Conservation (phyloP, 179 eudicot species). For the Gypsophila paniculata region DNA sequence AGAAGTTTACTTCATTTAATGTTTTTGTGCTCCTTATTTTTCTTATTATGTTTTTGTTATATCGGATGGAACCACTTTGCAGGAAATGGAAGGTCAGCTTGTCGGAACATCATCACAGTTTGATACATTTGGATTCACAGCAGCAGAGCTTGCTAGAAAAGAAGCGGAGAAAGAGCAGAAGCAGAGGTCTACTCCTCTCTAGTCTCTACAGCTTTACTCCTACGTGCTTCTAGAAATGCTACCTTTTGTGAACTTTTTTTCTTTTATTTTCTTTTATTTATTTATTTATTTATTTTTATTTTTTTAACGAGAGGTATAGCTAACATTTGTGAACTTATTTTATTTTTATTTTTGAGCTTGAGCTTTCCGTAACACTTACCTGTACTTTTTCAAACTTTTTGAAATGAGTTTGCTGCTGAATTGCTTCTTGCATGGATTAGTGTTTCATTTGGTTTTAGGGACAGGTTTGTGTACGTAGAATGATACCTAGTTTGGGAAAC, state of each 20-base stretch:
- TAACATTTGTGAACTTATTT: not conserved
- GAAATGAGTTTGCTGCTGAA: not conserved
- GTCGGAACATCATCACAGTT: constrained; percentile 83
- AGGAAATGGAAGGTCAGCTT: constrained; percentile 83
- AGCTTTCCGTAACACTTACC: not conserved
- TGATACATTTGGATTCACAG: constrained; percentile 91
- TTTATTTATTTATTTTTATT: too few relatives aligned
- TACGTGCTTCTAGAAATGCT: not conserved
- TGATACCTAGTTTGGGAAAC: not conserved
- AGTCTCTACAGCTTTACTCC: constrained; percentile 9
- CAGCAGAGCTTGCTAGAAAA: constrained; percentile 77
- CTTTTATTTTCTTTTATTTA: too few relatives aligned
- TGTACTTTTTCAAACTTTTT: not conserved
- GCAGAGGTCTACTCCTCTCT: constrained; percentile 51
- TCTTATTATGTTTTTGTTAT: not conserved
- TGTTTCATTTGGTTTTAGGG: not conserved
- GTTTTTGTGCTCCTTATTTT: not conserved
- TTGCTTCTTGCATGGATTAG: too few relatives aligned
- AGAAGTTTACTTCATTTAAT: not conserved
- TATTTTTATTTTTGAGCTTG: too few relatives aligned
- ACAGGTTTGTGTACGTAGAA: not conserved
- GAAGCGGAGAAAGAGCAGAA: constrained; percentile 81
- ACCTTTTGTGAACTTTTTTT: not conserved
- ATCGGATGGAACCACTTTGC: not conserved
- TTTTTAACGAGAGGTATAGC: not conserved